Conservation (phyloP, 139 green algal genomes). For the Desmodesmus armatus region DNA sequence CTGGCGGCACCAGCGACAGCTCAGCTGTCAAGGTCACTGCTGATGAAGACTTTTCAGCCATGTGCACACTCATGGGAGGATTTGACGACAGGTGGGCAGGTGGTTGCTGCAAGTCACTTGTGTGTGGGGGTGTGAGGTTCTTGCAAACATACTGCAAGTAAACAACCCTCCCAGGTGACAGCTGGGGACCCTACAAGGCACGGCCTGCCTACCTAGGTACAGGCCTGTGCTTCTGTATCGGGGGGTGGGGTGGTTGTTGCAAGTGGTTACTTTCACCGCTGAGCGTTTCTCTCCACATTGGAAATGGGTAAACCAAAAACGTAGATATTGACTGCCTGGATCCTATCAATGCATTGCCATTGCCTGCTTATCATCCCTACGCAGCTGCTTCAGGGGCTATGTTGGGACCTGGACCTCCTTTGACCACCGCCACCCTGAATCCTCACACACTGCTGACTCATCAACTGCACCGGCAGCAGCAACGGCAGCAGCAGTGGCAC, state of each 20-base stretch:
- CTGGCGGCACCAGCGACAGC: background rate
- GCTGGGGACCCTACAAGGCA: background rate
- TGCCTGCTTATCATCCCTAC: background rate
- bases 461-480: background rate
- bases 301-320: background rate
- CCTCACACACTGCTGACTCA: background rate
- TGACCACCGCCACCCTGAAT: background rate
- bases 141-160: background rate
- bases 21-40: background rate
- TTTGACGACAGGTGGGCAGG: background rate
- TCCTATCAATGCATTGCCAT: background rate
- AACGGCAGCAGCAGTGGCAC: background rate
- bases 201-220: too few relatives aligned
- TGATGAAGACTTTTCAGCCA: background rate
- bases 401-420: constrained; percentile 13
- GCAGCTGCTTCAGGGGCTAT: constrained; percentile 5
- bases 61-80: background rate
- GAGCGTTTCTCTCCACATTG: background rate
- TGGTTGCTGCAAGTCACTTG: too few relatives aligned
- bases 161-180: background rate
- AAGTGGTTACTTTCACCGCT: too few relatives aligned
- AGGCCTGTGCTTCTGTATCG: too few relatives aligned
- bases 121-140: background rate
- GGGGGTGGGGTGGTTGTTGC: too few relatives aligned
- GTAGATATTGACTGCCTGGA: background rate